phyloP scores from a whole-genome alignment of 2,329 filamentous ascomycete genomes.

The Atkinsonella hypoxylon region DNA sequence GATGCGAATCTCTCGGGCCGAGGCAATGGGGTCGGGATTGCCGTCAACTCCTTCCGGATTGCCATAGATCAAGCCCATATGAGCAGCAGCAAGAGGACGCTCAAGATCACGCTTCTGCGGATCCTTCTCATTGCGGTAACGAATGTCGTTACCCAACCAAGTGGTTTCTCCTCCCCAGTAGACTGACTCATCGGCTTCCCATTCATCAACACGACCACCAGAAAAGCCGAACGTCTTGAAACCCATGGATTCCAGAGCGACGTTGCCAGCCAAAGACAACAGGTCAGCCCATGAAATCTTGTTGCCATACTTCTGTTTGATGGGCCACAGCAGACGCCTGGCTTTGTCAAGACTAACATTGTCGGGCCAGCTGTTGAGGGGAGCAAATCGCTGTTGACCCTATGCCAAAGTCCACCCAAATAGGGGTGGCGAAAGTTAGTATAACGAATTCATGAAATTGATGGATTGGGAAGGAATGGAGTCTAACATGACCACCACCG shows the following conservation, averaged over 20 bases:
- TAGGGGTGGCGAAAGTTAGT: not conserved
- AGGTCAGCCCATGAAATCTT: slow-evolving; percentile 75
- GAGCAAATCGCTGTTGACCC: slow-evolving; percentile 69
- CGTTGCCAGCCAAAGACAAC: slow-evolving; percentile 59
- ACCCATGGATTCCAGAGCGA: slow-evolving; percentile 66
- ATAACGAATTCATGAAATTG: too few species aligned
- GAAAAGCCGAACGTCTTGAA: slow-evolving; percentile 64
- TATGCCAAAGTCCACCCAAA: slow-evolving; percentile 3
- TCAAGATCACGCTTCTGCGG: slow-evolving; percentile 54
- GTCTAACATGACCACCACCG: slow-evolving; percentile 46
- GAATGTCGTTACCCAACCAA: slow-evolving; percentile 65
- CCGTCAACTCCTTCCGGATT: slow-evolving; percentile 71
- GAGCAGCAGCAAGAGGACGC: slow-evolving; percentile 50
- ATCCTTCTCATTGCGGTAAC: slow-evolving; percentile 44
- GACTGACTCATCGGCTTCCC: slow-evolving; percentile 62
- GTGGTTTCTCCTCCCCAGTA: slow-evolving; percentile 68
- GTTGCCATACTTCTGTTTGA: slow-evolving; percentile 77
- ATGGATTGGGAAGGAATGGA: not conserved
- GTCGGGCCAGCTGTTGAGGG: slow-evolving; percentile 72
- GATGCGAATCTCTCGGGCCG: slow-evolving; percentile 59
- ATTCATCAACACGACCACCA: slow-evolving; percentile 59
- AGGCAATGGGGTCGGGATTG: slow-evolving; percentile 54
- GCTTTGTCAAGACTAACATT: slow-evolving; percentile 72
- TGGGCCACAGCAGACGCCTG: slow-evolving; percentile 64
- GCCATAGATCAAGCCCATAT: slow-evolving; percentile 70